Evolutionary conservation across 441 rosid genomes (phyloP).

Genomic region (Populus hybrid): DNA sequence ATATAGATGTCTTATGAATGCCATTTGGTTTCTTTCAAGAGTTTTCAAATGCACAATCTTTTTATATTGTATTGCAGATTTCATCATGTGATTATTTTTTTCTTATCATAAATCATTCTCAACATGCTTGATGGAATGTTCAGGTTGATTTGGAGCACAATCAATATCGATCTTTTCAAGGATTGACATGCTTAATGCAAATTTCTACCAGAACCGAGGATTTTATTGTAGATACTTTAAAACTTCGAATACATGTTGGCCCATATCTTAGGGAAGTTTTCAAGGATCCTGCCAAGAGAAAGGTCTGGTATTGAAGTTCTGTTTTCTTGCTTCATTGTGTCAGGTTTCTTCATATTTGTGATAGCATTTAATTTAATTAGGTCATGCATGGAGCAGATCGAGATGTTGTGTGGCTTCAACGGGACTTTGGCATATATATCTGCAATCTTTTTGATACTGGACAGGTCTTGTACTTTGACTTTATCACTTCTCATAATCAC

Average conservation of each 20-base stretch:
- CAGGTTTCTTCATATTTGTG: constrained; percentile 20
- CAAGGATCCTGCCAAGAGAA: constrained; percentile 87
- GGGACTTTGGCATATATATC: constrained; percentile 89
- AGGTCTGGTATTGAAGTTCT: constrained; percentile 40
- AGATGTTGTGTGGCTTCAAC: constrained; percentile 93
- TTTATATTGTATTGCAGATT: background rate
- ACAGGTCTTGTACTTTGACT: constrained; percentile 55
- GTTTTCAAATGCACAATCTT: background rate
- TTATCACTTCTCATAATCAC: constrained; percentile 7
- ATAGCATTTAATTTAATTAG: constrained; percentile 42
- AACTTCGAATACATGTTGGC: constrained; percentile 80
- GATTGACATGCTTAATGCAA: constrained; percentile 96
- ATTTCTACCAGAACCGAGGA: constrained; percentile 91
- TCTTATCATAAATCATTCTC: background rate
- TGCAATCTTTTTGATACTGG: constrained; percentile 99
- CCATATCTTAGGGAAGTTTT: constrained; percentile 80
- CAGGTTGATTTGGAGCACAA: constrained; percentile 98
- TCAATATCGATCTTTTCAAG: constrained; percentile 95
- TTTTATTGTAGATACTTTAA: constrained; percentile 76
- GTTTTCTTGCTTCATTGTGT: constrained; percentile 7
- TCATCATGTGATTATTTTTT: background rate
- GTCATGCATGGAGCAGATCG: constrained; percentile 99
- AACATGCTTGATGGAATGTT: constrained; percentile 8
- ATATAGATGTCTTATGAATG: background rate
- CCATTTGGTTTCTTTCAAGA: background rate